A percentile compares a stretch with the other conserved stretches of the same genome.
phyloP scores from a whole-genome alignment of 257 asterid species.

The Anisodus acutangulus region DNA sequence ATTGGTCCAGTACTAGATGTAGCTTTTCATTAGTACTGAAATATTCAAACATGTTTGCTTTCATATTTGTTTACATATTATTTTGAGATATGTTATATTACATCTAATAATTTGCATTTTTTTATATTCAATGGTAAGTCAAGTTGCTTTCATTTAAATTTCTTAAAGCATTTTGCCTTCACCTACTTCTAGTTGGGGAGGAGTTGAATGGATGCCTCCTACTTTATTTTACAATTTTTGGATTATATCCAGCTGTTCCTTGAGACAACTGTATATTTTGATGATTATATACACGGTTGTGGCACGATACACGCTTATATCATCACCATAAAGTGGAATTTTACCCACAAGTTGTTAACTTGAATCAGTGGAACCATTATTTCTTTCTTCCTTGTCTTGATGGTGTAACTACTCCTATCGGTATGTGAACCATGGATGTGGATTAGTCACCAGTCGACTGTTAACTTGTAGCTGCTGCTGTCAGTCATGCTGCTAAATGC shows the following conservation, averaged over 20 bases:
- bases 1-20: neutral
- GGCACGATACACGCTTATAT: neutral
- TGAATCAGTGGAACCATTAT: neutral
- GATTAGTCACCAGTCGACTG: neutral
- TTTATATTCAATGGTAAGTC: neutral
- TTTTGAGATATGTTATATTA: neutral
- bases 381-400: constrained; percentile 7
- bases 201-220: neutral
- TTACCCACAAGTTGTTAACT: constrained; percentile 2
- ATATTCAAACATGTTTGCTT: neutral
- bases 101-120: neutral
- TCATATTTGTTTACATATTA: neutral
- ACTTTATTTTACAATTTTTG: neutral
- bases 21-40: neutral
- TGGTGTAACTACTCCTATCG: constrained; percentile 19
- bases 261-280: neutral
- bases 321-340: constrained; percentile 16
- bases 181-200: neutral
- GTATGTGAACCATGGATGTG: constrained; percentile 12
- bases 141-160: neutral
- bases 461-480: constrained; percentile 4
- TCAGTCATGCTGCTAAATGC: constrained; percentile 6
- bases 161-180: constrained; percentile 19
- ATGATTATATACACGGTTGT: neutral
- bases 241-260: neutral